Base-by-base conservation (phyloP, 305 asterid species). In the Lippia alba region DNA sequence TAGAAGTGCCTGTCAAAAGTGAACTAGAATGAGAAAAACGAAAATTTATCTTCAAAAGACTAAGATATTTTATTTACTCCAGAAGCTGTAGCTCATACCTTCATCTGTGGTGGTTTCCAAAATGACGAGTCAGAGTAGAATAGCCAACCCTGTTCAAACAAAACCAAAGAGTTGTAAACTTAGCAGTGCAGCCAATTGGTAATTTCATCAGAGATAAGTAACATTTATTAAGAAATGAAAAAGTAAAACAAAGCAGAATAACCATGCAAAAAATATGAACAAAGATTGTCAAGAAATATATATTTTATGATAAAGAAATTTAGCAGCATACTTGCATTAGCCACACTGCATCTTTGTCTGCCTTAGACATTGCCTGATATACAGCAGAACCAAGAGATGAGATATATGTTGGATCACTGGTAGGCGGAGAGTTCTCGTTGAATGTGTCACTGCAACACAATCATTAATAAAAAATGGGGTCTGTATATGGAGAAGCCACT, bases 51-150 rank as follows among this genome's bases (percentile, higher is more conserved):
- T 58, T 36, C 76, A 49, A 17, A 53, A 66, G 53, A 50, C 53
- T 20, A 60, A 55, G 17, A 65, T 18, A 69, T 14, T 50, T 66
- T 34, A 46, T 55, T 62, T 46, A 12, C 65, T 34, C 60, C 24
- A 67, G 61, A 39, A 61, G 50, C 46, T 24, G 64, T 49, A 58
- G 46, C 49, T 33, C 74, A 49, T 82, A 94, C 99, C 94, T 94
- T 83, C 97, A 91, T 91, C 79, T 91, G 99, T 39, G 96, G 94
- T 60, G 99, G 96, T 75, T 91, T 88, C 99, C 99, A 94, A 83
- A 88, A 94, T 48, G 90, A 79, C 36, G 97, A 88, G 65, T 94
- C 96, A n/a, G 99, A 83, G 79, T 87, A 91, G 81, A 94, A 94
- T 58, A 94, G 89, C 99, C 99, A 94, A 32, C 99, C 99, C 99